Percentiles rank a stretch among this genome's conserved stretches.
phyloP scores from a whole-genome alignment of 2,329 filamentous ascomycete species.

The Aaosphaeria arxii region DNA sequence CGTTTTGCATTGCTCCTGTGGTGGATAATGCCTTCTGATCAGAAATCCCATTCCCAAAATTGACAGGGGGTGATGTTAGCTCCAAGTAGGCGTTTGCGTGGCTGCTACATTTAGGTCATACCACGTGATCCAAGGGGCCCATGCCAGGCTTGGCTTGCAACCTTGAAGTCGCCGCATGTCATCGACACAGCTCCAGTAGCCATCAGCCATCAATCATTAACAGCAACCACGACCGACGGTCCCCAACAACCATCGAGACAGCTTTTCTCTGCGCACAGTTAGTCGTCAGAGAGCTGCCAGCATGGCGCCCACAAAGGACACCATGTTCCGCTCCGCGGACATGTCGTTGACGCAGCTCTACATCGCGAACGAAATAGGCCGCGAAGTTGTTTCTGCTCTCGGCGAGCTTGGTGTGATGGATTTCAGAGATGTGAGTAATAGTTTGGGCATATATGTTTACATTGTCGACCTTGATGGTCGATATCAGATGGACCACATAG shows the following conservation, averaged over 20 bases:
- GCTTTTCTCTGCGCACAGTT: conserved; percentile 12
- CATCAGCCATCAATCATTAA: too few relatives aligned
- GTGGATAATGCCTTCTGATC: too few relatives aligned
- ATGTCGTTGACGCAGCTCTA: conserved; percentile 99
- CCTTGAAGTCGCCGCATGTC: conserved; percentile 12
- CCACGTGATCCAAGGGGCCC: too few relatives aligned
- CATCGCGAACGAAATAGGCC: conserved; percentile 97
- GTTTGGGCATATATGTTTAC: not conserved
- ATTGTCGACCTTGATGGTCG: conserved; percentile 14
- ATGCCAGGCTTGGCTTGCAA: not conserved
- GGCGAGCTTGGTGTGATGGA: conserved; percentile 96
- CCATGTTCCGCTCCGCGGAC: conserved; percentile 98
- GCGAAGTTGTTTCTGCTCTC: conserved; percentile 93
- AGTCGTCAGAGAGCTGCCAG: conserved; percentile 33
- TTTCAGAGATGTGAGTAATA: conserved; percentile 81
- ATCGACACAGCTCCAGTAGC: conserved; percentile 15
- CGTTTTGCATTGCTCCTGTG: too few relatives aligned
- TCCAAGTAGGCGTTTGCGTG: too few relatives aligned
- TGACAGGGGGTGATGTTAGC: too few relatives aligned
- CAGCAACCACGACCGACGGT: not conserved
- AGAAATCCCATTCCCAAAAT: too few relatives aligned
- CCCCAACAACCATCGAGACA: conserved; percentile 20
- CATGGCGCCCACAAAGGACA: conserved; percentile 71
- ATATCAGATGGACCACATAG: conserved; percentile 13
- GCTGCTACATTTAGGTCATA: too few relatives aligned